Conservation (phyloP, 164 flowering plant species). For the Echeveria elegans region DNA sequence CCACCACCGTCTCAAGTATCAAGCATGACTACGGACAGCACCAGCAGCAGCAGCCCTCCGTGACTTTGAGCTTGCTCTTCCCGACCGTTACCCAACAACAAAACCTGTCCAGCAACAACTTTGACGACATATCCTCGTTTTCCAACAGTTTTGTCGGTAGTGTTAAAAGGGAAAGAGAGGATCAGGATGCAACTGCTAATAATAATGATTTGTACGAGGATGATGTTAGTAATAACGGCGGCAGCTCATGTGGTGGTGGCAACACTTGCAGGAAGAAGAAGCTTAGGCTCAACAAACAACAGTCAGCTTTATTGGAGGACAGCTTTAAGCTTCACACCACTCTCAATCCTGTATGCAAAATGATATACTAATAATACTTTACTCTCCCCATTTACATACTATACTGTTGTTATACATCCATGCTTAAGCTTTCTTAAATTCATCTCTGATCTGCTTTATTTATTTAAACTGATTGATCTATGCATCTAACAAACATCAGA, state of each 20-base stretch:
- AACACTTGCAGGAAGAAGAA: conserved; percentile 24
- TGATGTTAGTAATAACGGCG: conserved; percentile 33
- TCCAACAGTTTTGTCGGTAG: background rate
- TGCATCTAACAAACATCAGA: conserved; percentile 12
- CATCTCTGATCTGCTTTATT: background rate
- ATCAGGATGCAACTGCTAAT: background rate
- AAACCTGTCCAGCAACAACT: background rate
- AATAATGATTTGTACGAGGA: conserved; percentile 63
- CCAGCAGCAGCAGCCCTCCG: background rate
- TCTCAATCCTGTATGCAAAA: conserved; percentile 40
- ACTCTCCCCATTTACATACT: too few species aligned
- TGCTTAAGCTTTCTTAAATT: too few species aligned
- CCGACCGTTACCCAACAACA: background rate
- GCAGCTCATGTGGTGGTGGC: conserved; percentile 10
- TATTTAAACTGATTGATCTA: background rate
- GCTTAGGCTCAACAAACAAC: conserved; percentile 78
- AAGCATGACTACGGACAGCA: too few species aligned
- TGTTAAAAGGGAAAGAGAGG: background rate
- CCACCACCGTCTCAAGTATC: background rate
- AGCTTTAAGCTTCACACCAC: conserved; percentile 76
- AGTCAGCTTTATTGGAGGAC: conserved; percentile 80
- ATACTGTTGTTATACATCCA: too few species aligned
- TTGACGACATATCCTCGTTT: background rate
- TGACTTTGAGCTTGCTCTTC: conserved; percentile 1
- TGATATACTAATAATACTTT: conserved; percentile 19